phyloP scores from a whole-genome alignment of 495 filamentous ascomycete species.

The Xylaria grammica region DNA sequence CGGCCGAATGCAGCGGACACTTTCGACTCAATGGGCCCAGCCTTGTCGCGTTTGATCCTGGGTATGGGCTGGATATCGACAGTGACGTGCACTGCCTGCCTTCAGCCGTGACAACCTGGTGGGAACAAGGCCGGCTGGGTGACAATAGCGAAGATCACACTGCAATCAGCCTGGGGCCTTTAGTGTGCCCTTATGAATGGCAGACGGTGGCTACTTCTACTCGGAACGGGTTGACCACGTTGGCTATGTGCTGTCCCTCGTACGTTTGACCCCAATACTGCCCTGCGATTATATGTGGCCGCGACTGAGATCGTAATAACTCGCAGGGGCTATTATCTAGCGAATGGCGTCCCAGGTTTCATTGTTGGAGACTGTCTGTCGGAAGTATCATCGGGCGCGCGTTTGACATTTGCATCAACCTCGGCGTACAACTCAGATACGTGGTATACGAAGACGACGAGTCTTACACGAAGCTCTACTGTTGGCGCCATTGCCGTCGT shows the following conservation, averaged over 20 bases:
- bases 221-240: slow-evolving; percentile 21
- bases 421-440: slow-evolving; percentile 6
- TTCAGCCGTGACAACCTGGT: slow-evolving; percentile 30
- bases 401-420: slow-evolving; percentile 27
- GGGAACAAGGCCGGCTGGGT: slow-evolving; percentile 28
- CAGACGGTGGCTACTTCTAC: slow-evolving; percentile 20
- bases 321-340: slow-evolving; percentile 25
- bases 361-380: slow-evolving; percentile 27
- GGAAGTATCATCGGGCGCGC: slow-evolving; percentile 19
- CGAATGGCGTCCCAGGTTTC: slow-evolving; percentile 23
- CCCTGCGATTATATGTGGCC: not conserved
- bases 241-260: slow-evolving; percentile 31
- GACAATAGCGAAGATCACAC: slow-evolving; percentile 21
- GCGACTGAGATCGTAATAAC: slow-evolving; percentile 11
- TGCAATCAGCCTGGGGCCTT: slow-evolving; percentile 26
- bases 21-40: slow-evolving; percentile 29
- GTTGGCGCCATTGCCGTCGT: slow-evolving; percentile 29
- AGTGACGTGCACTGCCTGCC: slow-evolving; percentile 22
- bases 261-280: slow-evolving; percentile 16
- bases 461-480: slow-evolving; percentile 16
- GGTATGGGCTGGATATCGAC: slow-evolving; percentile 30
- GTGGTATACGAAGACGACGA: slow-evolving; percentile 23
- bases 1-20: slow-evolving; percentile 16
- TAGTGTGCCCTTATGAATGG: slow-evolving; percentile 25
- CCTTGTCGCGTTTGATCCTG: slow-evolving; percentile 30